Percentiles rank a stretch among this genome's conserved stretches.
Conservation (phyloP, 345 rosid genomes). For the Rhizophora apiculata region DNA sequence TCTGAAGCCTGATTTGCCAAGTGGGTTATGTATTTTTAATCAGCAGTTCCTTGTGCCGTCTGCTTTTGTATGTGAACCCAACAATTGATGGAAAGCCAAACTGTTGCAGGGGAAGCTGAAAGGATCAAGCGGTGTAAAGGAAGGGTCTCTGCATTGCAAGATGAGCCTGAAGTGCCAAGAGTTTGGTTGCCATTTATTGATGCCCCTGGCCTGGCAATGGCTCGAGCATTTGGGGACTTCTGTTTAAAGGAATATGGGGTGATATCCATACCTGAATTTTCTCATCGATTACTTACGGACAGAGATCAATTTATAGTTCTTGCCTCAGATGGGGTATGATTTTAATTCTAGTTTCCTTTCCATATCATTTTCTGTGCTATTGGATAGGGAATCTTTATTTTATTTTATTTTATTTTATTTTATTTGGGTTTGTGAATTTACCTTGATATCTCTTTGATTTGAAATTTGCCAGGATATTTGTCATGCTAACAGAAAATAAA, state of each 20-base stretch:
- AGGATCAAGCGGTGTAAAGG: constrained; percentile 96
- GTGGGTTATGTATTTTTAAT: constrained; percentile 38
- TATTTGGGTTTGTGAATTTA: neutral
- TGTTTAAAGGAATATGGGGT: constrained; percentile 99
- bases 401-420: neutral
- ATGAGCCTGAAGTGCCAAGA: constrained; percentile 96
- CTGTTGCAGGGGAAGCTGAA: constrained; percentile 81
- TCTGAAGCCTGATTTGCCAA: constrained; percentile 97
- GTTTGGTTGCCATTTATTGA: constrained; percentile 99
- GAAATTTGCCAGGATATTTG: neutral
- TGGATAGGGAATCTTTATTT: neutral
- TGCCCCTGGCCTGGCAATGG: constrained; percentile 99
- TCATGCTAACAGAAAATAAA: too few relatives aligned
- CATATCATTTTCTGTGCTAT: neutral
- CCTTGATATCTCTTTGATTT: neutral
- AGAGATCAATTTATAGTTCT: constrained; percentile 91
- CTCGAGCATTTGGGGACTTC: constrained; percentile 98
- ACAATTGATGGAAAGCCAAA: constrained; percentile 10
- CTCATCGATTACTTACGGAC: constrained; percentile 79
- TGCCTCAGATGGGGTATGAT: constrained; percentile 94
- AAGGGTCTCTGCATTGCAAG: constrained; percentile 95
- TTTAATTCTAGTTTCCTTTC: constrained; percentile 5
- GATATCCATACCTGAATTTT: constrained; percentile 86
- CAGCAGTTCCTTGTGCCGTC: constrained; percentile 4
- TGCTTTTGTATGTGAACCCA: neutral